These are phyloP conservation scores for Metschnikowia vanudenii DNA, from an alignment of 805 yeast species.

Conservation along the genomic window DNA sequence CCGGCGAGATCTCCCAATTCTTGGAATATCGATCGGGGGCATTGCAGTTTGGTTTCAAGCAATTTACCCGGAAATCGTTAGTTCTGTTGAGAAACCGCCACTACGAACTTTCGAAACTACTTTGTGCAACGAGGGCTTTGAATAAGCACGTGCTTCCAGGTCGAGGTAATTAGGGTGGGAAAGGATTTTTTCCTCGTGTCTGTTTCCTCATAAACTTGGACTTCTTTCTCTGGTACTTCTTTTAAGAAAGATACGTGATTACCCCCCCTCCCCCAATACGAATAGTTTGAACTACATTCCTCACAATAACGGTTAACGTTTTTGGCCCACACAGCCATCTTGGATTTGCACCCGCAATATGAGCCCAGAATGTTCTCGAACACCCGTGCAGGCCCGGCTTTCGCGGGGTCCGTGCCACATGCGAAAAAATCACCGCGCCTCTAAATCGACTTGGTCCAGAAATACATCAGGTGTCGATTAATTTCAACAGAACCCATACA, in stretches of 20 bases:
- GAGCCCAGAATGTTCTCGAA: slow-evolving; percentile 20
- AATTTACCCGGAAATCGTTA: slow-evolving; percentile 20
- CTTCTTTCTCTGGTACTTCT: no score
- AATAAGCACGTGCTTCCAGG: no score
- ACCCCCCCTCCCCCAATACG: no score
- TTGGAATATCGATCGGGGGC: slow-evolving; percentile 49
- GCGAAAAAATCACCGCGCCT: not conserved
- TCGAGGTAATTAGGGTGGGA: no score
- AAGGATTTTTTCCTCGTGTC: no score
- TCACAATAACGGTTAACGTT: no score
- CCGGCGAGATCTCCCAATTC: slow-evolving; percentile 61
- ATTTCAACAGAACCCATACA: no score
- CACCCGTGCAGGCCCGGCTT: slow-evolving; percentile 19
- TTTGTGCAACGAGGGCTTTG: not conserved
- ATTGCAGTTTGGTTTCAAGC: slow-evolving; percentile 36
- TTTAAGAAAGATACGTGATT: no score
- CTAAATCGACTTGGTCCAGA: not conserved
- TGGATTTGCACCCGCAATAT: no score
- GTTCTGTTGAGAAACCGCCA: slow-evolving; percentile 14
- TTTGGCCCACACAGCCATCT: not conserved
- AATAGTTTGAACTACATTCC: no score
- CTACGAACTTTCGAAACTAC: slow-evolving; percentile 11
- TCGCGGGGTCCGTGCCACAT: slow-evolving; percentile 3
- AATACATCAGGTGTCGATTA: not conserved
- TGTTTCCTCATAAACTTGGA: not conserved